Conservation (phyloP, 805 yeast genomes). For the Henningerozyma blattae region DNA sequence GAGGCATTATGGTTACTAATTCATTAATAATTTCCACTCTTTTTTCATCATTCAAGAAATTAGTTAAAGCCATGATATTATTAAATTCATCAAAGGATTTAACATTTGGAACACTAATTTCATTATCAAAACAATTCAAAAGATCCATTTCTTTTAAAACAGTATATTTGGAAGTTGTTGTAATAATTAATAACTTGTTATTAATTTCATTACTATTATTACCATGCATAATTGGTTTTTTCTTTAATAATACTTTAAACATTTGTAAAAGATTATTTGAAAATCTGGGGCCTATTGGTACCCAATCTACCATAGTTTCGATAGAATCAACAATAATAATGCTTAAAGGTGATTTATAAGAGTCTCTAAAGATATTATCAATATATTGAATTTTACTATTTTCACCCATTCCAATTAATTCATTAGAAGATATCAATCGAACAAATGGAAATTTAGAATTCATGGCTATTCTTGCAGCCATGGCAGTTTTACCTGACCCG, state of each 20-base stretch:
- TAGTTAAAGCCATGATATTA: slow-evolving; percentile 57
- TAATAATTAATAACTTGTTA: slow-evolving; percentile 73
- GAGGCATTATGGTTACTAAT: slow-evolving; percentile 20
- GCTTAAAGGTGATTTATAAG: slow-evolving; percentile 86
- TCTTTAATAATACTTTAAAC: slow-evolving; percentile 65
- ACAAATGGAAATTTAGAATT: slow-evolving; percentile 83
- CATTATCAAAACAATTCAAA: slow-evolving; percentile 71
- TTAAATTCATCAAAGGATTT: slow-evolving; percentile 54
- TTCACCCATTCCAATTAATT: slow-evolving; percentile 90
- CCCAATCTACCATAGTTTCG: slow-evolving; percentile 88
- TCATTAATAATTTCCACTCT: slow-evolving; percentile 40
- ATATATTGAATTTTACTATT: slow-evolving; percentile 72
- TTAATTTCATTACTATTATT: too few relatives aligned
- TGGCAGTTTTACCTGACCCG: slow-evolving; percentile 92
- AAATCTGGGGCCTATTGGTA: slow-evolving; percentile 93
- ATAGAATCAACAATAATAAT: slow-evolving; percentile 83
- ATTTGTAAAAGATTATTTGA: slow-evolving; percentile 80
- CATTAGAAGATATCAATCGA: slow-evolving; percentile 76
- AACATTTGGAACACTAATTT: slow-evolving; percentile 76
- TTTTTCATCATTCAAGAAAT: slow-evolving; percentile 44
- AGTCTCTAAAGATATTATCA: slow-evolving; percentile 83
- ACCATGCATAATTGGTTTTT: too few relatives aligned
- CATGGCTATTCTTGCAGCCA: slow-evolving; percentile 79
- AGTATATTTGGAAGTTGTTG: slow-evolving; percentile 76
- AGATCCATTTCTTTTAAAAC: slow-evolving; percentile 79